Conservation (phyloP, 2,329 filamentous ascomycete genomes). For the Balansia obtecta region DNA sequence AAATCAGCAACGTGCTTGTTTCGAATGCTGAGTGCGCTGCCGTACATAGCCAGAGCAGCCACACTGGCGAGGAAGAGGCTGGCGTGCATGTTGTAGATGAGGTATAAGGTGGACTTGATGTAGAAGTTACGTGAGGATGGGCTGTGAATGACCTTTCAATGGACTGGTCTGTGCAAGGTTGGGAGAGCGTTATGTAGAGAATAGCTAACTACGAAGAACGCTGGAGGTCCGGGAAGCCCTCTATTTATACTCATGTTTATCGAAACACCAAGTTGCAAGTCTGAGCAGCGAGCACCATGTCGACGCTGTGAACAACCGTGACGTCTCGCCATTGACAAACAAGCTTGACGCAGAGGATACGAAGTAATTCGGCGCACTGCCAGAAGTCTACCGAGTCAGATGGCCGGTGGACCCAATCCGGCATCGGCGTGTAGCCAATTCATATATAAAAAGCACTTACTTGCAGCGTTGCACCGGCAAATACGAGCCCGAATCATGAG, state of each 20-base stretch:
- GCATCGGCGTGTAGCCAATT: no score
- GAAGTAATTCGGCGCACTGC: background rate
- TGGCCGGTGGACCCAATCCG: background rate
- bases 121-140: background rate
- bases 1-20: constrained; percentile 15
- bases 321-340: background rate
- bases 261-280: background rate
- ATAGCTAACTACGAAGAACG: background rate
- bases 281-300: background rate
- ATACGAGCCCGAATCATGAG: constrained; percentile 1
- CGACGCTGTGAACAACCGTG: background rate
- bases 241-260: background rate
- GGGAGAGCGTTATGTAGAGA: background rate
- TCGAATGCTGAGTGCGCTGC: constrained; percentile 9
- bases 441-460: constrained; percentile 1
- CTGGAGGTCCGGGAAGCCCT: background rate
- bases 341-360: background rate
- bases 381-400: background rate
- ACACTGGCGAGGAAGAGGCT: constrained; percentile 7
- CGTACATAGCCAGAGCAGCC: constrained; percentile 7
- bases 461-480: constrained; percentile 7
- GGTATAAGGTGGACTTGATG: background rate
- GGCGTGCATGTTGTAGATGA: constrained; percentile 8
- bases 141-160: background rate
- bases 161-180: background rate